A percentile compares a stretch with the other conserved stretches of the same genome.
phyloP scores from a whole-genome alignment of 2,329 filamentous ascomycete species.

The Pseudogymnoascus sp. region DNA sequence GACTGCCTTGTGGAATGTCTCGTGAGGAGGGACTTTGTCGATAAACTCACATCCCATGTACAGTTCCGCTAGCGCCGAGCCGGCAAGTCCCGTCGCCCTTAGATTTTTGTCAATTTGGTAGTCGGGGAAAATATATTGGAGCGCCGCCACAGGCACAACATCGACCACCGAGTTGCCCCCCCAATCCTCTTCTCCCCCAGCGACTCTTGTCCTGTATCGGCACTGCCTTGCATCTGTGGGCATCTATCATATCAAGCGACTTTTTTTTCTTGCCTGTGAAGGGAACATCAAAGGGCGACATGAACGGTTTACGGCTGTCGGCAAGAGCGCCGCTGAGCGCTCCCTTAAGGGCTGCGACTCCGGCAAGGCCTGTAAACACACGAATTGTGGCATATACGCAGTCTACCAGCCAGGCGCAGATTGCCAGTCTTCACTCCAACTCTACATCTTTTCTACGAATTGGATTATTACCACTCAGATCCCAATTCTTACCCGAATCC shows the following conservation, averaged over 20 bases:
- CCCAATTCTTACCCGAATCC: conserved; percentile 33
- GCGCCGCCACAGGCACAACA: conserved; percentile 9
- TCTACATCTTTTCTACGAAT: conserved; percentile 28
- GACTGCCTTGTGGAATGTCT: conserved; percentile 3
- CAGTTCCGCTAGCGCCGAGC: conserved; percentile 21
- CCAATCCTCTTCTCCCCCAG: not conserved
- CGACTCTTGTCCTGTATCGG: conserved; percentile 5
- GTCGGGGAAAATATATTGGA: conserved; percentile 11
- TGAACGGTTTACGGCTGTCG: conserved; percentile 26
- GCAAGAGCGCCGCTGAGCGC: conserved; percentile 22
- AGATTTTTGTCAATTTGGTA: conserved; percentile 15
- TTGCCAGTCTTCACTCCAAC: conserved; percentile 20
- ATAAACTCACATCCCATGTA: conserved; percentile 15
- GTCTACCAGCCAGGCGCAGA: conserved; percentile 29
- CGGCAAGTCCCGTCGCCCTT: conserved; percentile 17
- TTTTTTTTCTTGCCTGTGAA: not conserved
- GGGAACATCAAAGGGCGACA: conserved; percentile 16
- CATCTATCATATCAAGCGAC: conserved; percentile 4
- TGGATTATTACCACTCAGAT: conserved; percentile 22
- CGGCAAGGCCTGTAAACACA: conserved; percentile 27
- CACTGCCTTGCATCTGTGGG: not conserved
- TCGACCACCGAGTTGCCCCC: not conserved
- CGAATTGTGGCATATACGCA: conserved; percentile 27
- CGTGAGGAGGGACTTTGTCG: conserved; percentile 11
- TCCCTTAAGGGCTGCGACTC: conserved; percentile 26